These are phyloP conservation scores for Pistacia vera DNA, from an alignment of 345 rosid genomes.

Conservation along the genomic window DNA sequence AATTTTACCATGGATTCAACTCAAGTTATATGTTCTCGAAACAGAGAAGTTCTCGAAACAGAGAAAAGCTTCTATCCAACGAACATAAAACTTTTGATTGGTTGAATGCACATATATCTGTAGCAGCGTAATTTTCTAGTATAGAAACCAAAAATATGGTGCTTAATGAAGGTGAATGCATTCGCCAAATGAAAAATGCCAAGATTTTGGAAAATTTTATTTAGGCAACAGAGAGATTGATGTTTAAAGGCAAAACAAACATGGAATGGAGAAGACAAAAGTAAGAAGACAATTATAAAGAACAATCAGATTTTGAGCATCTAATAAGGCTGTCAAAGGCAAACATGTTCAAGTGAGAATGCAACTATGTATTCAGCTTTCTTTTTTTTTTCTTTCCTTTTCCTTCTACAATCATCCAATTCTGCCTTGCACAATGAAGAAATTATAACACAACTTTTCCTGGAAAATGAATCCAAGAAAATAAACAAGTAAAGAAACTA, in stretches of 20 bases:
- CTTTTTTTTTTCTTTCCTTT: constrained; percentile 10
- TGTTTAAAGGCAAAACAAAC: not conserved
- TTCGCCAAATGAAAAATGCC: too few species aligned
- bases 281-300: not conserved
- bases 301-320: not conserved
- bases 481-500: constrained; percentile 24
- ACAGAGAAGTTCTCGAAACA: too few species aligned
- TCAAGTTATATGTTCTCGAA: too few species aligned
- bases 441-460: constrained; percentile 9
- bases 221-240: not conserved
- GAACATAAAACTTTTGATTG: too few species aligned
- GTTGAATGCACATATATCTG: too few species aligned
- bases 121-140: not conserved
- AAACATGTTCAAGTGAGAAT: constrained; percentile 1
- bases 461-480: constrained; percentile 11
- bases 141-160: not conserved
- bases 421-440: constrained; percentile 19
- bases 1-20: too few species aligned
- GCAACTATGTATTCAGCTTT: constrained; percentile 15
- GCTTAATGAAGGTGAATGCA: too few species aligned
- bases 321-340: not conserved
- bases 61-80: too few species aligned
- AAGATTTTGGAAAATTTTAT: too few species aligned
- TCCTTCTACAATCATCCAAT: constrained; percentile 25
- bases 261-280: not conserved